A percentile compares a stretch with the other conserved stretches of the same genome.
These are phyloP conservation scores for Annulohypoxylon maeteangense DNA, from an alignment of 495 filamentous ascomycete genomes.

Conservation along the genomic window DNA sequence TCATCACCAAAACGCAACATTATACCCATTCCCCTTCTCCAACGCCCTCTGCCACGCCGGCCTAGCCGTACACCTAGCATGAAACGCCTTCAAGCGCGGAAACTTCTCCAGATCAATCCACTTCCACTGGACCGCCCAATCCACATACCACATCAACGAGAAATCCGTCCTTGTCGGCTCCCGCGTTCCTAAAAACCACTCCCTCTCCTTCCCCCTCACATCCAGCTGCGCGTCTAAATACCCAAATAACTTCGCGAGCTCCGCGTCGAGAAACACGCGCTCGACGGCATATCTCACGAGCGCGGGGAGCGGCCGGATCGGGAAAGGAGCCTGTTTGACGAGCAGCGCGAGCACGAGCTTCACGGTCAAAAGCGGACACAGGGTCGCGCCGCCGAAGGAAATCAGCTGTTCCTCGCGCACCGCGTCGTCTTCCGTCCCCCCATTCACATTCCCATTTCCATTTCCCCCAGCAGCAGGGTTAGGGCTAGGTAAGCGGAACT, in stretches of 20 bases:
- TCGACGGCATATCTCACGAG: constrained; percentile 1
- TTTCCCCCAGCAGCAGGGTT: too few species aligned
- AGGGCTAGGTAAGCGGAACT: constrained; percentile 23
- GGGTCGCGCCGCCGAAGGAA: constrained; percentile 23
- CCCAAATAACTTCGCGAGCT: constrained; percentile 12
- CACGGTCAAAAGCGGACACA: constrained; percentile 16
- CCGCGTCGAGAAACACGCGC: constrained; percentile 23
- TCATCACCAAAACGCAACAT: constrained; percentile 23
- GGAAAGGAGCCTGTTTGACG: constrained; percentile 14
- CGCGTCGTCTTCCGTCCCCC: constrained; percentile 29
- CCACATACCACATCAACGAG: constrained; percentile 38
- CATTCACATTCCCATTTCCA: neutral
- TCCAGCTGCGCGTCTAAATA: constrained; percentile 32
- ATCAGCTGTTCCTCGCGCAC: constrained; percentile 44
- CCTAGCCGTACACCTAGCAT: constrained; percentile 33
- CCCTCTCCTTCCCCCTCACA: constrained; percentile 1
- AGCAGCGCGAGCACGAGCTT: constrained; percentile 27
- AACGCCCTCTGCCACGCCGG: constrained; percentile 45
- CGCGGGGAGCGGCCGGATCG: constrained; percentile 10
- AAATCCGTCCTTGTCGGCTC: constrained; percentile 42
- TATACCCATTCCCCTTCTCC: constrained; percentile 49
- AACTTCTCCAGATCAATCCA: constrained; percentile 43
- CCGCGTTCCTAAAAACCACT: constrained; percentile 38
- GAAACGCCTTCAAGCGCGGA: constrained; percentile 37
- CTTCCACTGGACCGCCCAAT: constrained; percentile 32